phyloP scores from a whole-genome alignment of 768 basidiomycete genomes.

The Lentinula sp. region DNA sequence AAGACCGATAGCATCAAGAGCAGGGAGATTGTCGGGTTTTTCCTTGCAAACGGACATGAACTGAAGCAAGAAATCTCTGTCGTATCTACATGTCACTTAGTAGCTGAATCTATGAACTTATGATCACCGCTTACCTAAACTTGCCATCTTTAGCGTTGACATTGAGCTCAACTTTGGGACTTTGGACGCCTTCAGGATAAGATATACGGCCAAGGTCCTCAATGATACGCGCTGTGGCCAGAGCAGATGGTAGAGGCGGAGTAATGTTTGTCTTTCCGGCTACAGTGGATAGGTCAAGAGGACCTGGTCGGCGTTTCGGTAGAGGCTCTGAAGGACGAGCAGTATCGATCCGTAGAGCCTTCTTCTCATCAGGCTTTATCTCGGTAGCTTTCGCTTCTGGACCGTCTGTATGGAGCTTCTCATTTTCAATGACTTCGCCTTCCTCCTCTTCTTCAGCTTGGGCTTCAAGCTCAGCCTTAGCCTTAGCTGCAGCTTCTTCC shows the following conservation, averaged over 20 bases:
- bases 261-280: constrained; percentile 38
- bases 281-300: constrained; percentile 57
- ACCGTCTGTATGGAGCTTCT: constrained; percentile 23
- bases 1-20: constrained; percentile 87
- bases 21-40: constrained; percentile 86
- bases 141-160: constrained; percentile 79
- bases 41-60: constrained; percentile 95
- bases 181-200: constrained; percentile 80
- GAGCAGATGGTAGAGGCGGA: constrained; percentile 52
- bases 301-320: constrained; percentile 59
- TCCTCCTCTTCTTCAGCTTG: constrained; percentile 33
- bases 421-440: constrained; percentile 24
- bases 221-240: constrained; percentile 82
- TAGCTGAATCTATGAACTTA: neutral
- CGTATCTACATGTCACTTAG: constrained; percentile 54
- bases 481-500: constrained; percentile 35
- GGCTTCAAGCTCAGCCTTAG: constrained; percentile 35
- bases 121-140: constrained; percentile 51
- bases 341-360: constrained; percentile 59
- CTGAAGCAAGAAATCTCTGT: constrained; percentile 95
- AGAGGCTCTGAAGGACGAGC: constrained; percentile 36
- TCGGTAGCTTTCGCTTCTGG: neutral
- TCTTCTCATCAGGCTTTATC: constrained; percentile 34
- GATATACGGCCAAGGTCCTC: constrained; percentile 70
- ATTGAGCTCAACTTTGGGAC: constrained; percentile 84